Conservation (phyloP, 306 rosid species). For the Quercus gilva region DNA sequence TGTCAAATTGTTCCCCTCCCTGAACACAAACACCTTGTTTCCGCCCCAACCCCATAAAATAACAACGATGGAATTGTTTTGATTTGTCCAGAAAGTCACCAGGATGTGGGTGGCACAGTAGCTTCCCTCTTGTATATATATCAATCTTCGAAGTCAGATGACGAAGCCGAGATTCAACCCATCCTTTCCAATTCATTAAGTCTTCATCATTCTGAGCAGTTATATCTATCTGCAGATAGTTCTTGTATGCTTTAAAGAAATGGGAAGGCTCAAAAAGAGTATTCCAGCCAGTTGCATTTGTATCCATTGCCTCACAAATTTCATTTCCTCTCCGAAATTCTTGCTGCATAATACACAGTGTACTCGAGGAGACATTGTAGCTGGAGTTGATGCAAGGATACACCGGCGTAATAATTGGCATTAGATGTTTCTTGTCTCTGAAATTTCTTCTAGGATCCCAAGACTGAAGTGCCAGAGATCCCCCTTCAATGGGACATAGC, state of each 20-base stretch:
- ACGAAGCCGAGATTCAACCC: neutral
- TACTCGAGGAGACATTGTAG: conserved; percentile 1
- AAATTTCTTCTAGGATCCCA: neutral
- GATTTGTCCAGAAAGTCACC: neutral
- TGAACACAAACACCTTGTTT: no score
- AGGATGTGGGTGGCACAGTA: neutral
- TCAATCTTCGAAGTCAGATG: neutral
- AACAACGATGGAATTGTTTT: neutral
- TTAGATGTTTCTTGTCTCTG: neutral
- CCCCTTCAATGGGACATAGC: neutral
- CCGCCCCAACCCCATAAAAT: neutral
- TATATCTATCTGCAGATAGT: neutral
- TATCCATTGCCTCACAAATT: neutral
- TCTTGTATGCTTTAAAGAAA: neutral
- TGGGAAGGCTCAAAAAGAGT: neutral
- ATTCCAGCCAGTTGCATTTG: neutral
- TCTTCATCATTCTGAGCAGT: neutral
- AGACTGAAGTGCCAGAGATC: neutral
- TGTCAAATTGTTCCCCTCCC: no score
- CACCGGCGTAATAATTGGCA: neutral
- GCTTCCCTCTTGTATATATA: neutral
- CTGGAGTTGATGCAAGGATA: conserved; percentile 7
- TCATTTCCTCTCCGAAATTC: neutral
- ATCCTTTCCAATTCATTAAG: neutral
- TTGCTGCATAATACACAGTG: neutral